A percentile compares a stretch with the other conserved stretches of the same genome.
These are phyloP conservation scores for Colletotrichum orbiculare DNA, from an alignment of 2,329 filamentous ascomycete species.

Conservation along the genomic window DNA sequence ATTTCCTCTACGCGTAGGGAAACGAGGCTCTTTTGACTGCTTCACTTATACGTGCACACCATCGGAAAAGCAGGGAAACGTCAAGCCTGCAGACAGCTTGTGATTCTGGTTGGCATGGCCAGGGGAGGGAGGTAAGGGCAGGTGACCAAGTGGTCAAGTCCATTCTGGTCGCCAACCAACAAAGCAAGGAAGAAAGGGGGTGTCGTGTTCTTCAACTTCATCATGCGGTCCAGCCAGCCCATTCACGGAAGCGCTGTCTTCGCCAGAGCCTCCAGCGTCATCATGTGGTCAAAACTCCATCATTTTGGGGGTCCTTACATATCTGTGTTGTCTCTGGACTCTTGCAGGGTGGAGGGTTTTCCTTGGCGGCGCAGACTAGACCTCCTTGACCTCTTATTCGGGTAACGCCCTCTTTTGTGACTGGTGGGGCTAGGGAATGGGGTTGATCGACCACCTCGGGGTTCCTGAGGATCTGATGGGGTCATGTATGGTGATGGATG, in stretches of 20 bases:
- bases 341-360: no score
- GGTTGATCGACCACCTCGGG: no score
- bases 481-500: no score
- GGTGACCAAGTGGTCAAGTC: not conserved
- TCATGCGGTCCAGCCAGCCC: slow-evolving; percentile 1
- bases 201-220: not conserved
- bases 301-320: slow-evolving; percentile 8
- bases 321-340: not conserved
- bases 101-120: not conserved
- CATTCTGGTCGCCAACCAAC: not conserved
- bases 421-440: no score
- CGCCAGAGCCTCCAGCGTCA: slow-evolving; percentile 30
- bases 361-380: not conserved
- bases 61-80: no score
- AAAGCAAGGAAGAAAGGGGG: not conserved
- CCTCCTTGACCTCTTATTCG: no score
- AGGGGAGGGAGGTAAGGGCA: not conserved
- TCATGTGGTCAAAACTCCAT: slow-evolving; percentile 17
- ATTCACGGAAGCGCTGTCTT: not conserved
- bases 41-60: no score
- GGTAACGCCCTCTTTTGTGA: no score
- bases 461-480: no score
- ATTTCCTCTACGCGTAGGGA: no score
- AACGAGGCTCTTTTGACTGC: no score
- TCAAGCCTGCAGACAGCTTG: not conserved